Base-by-base conservation (phyloP, 2,329 filamentous ascomycete species). In the Penicillium freii region DNA sequence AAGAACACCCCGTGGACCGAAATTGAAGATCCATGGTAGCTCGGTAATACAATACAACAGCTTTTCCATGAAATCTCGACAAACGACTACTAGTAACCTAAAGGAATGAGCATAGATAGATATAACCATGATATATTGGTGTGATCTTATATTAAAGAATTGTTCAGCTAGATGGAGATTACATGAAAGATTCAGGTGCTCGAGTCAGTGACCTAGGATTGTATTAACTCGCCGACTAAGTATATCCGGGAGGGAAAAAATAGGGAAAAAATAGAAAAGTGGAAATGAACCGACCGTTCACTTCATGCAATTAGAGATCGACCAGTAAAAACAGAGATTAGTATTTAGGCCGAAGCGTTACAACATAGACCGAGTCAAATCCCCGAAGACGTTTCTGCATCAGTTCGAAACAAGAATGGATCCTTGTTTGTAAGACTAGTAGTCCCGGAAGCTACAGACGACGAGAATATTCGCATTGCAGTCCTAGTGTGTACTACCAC, bases 341-440 rank as follows among this genome's bases (percentile, higher is more conserved):
- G 23, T 17, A 56, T 42, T 45, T 38, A 45, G 33, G 11, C 49
- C n/a, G 33, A 56, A 45, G 23, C 31, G 53, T 31, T 31, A 29
- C 27, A 29, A 9, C 27, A 39, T 51, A 3, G 21, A 27, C 51
- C 43, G 17, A 54, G 34, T 49, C 27, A 49, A 38, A 33, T 40
- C 19, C n/a, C 27, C n/a, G 11, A 13, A 52, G 31, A 23, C 8
- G 42, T 33, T 40, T n/a, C 33, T 49, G 49, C 13, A 43, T 33
- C 36, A 52, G 50, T 60, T 55, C 38, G 50, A 57, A 57, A 56
- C 59, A 55, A 43, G 48, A 52, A 17, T 39, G 11, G 51, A 60
- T 51, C 52, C 54, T 48, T 45, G 56, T 44, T 39, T 46, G 51
- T 50, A 34, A 19, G 29, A 50, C 39, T 9, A 54, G 9, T 15